Evolutionary conservation across 2,329 filamentous ascomycete genomes (phyloP), one percentile per base, ranked within the genome.

Genomic region (Trichophyton mentagrophytes): DNA sequence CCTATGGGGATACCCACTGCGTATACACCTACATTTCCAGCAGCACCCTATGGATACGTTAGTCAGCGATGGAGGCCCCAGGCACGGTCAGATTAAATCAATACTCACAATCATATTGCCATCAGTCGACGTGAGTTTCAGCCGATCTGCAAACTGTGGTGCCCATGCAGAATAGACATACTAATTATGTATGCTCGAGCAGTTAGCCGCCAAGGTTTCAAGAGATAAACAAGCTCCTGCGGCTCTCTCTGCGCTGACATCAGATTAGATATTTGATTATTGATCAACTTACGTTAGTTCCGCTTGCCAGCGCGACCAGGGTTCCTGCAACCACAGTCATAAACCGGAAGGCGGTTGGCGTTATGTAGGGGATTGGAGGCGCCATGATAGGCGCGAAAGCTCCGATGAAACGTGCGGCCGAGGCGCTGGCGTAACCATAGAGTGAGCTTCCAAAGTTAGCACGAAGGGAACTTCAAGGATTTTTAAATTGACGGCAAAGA

Each of bases 111-210:
- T 91, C 66, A 97, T 75, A 74, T 99, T 97, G 74, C 85, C 90
- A 73, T 96, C 82, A 2, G 92, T 97, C n/a, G 93, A 87, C 13
- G 90, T 90, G 63, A 97, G 83, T 71, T 87, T 85, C 67, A 99
- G 80, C 67, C 83, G 85, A 69, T 95, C 86, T 57, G 91, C 90
- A 71, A 96, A 96, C 75, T 96, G 91, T 20, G 93, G 93, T 13
- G 89, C 90, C 91, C 93, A 99, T 74, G 92, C 92, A 60, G 90
- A 96, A 76, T 96, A 99, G 70, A 91, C 92, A 83, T 99, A 97
- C 90, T 96, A 70, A 55, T 22, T 22, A 7, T 30, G 27, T 30
- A 63, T 69, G 36, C 68, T 46, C 56, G 47, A 59, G 33, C 33
- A 38, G 38, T 51, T 51, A 51, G 57, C 55, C 60, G 55, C 17